Conservation (phyloP, 2,329 filamentous ascomycete species). For the Penicillium hesseltinei region DNA sequence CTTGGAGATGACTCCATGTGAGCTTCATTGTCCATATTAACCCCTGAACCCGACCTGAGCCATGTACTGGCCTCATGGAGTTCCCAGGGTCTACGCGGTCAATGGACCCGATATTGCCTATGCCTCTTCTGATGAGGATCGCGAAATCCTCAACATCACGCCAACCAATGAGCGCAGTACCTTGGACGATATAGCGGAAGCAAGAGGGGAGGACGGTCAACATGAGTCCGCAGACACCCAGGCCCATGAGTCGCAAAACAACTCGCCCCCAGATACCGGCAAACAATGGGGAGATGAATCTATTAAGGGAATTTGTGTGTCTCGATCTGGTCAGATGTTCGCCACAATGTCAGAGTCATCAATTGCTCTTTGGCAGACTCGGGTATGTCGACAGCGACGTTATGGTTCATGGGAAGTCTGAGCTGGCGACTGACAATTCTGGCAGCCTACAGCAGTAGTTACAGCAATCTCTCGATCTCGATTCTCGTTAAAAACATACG, state of each 20-base stretch:
- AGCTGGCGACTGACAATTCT: slow-evolving; percentile 25
- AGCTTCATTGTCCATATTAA: slow-evolving; percentile 29
- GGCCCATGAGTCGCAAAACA: slow-evolving; percentile 4
- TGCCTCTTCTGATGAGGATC: slow-evolving; percentile 27
- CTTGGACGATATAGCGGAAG: slow-evolving; percentile 25
- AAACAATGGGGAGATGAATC: slow-evolving; percentile 56
- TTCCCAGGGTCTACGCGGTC: slow-evolving; percentile 50
- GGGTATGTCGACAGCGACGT: slow-evolving; percentile 55
- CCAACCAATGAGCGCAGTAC: slow-evolving; percentile 25
- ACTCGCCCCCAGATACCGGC: slow-evolving; percentile 26
- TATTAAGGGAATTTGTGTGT: slow-evolving; percentile 72
- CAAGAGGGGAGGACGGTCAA: not conserved
- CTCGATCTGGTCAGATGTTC: slow-evolving; percentile 78
- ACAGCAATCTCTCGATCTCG: slow-evolving; percentile 80
- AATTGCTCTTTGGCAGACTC: slow-evolving; percentile 95
- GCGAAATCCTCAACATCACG: slow-evolving; percentile 15
- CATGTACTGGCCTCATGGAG: slow-evolving; percentile 53
- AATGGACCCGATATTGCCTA: slow-evolving; percentile 43
- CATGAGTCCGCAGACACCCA: not conserved
- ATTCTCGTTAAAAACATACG: slow-evolving; percentile 77
- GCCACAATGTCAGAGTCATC: slow-evolving; percentile 81
- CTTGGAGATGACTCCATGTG: slow-evolving; percentile 41
- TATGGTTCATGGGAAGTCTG: slow-evolving; percentile 3
- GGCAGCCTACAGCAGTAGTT: slow-evolving; percentile 80
- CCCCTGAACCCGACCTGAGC: slow-evolving; percentile 31